phyloP scores from a whole-genome alignment of 108 stramenopile species.

The Skeletonema grethae region DNA sequence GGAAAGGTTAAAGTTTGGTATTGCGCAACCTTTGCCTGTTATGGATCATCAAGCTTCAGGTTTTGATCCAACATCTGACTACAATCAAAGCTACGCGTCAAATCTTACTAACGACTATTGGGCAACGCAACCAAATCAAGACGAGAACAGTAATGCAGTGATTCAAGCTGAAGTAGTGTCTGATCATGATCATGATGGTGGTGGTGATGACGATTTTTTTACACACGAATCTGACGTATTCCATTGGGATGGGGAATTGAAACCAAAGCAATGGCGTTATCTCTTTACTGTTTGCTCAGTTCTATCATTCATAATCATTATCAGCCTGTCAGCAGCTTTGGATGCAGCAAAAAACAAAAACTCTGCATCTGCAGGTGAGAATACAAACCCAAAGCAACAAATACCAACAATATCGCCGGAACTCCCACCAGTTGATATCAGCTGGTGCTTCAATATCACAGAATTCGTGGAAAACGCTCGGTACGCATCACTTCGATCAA shows the following conservation, averaged over 20 bases:
- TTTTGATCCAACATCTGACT: constrained; percentile 1
- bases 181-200: neutral
- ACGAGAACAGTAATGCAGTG: neutral
- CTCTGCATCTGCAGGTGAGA: neutral
- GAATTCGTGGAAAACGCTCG: constrained; percentile 10
- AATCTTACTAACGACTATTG: neutral
- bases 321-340: constrained; percentile 28
- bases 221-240: neutral
- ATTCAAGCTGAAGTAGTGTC: neutral
- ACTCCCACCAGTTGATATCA: constrained; percentile 26
- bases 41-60: neutral
- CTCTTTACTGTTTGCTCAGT: constrained; percentile 19
- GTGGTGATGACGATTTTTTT: neutral
- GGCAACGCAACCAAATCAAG: neutral
- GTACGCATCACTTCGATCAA: constrained; percentile 27
- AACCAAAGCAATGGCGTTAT: constrained; percentile 16
- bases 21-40: neutral
- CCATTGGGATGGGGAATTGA: neutral
- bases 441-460: constrained; percentile 20
- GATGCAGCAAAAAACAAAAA: constrained; percentile 23
- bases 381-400: neutral
- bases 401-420: constrained; percentile 18
- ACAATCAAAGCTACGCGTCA: neutral
- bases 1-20: constrained; percentile 27
- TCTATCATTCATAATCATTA: constrained; percentile 28